Base-by-base conservation (phyloP, 179 eudicot genomes). In the Beta macrorhiza region DNA sequence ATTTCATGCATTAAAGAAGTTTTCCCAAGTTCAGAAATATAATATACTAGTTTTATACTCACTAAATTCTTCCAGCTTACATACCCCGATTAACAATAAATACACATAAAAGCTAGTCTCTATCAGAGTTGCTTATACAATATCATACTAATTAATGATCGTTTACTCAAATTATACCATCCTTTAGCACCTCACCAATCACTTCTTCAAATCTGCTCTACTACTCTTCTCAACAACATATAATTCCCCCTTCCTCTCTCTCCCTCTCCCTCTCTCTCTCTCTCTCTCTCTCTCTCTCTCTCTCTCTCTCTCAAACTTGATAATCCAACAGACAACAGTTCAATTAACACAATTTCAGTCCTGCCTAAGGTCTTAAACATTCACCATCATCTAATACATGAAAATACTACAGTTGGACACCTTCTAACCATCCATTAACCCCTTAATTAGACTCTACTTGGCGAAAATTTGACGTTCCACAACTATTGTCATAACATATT, bases 261-360 rank as follows among this genome's bases (percentile, higher is more conserved):
- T 0, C 37, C 2, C 37, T 2, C 37, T 2, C 37, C 37, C 19
- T 2, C 13, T 2, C 10, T 9, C 56, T 47, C 29, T 47, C 29
- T 47, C 32, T 3, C 7, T 11, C 22, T 6, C 37, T 3, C 25
- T 25, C 25, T 25, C 25, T 25, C 25, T 25, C 25, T 25, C 25
- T 37, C 37, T 5, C 22, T 5, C 17, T 17, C 63, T 15, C 22
- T 58, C 19, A 15, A 17, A 4, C 22, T 5, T 19, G 2, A 51
- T 72, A 51, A 72, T 51, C 13, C 29, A 72, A 72, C 42, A 25
- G 25, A n/a, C n/a, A n/a, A n/a, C n/a, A 72, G 59, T 72, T 14
- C 55, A n/a, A 47, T 70, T 2, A 45, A 7, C 13, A 47, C 55
- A 45, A 70, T 16, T 70, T 47, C 58, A 72, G 59, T 51, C 75